These are phyloP conservation scores for Vitis vinifera DNA, from an alignment of 164 flowering plant genomes.

Conservation along the genomic window ASM3070453v1 NC_081816.1:7260001-7260500, in stretches of 20 bases:
- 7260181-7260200: slow-evolving; percentile 67
- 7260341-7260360: slow-evolving; percentile 29
- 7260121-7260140: background rate
- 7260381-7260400: slow-evolving; percentile 39
- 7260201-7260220: slow-evolving; percentile 83
- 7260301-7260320: background rate
- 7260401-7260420: slow-evolving; percentile 87
- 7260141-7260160: background rate
- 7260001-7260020: background rate
- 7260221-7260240: slow-evolving; percentile 68
- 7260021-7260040: background rate
- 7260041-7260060: background rate
- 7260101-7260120: background rate
- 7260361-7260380: slow-evolving; percentile 31
- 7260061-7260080: background rate
- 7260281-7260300: background rate
- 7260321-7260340: slow-evolving; percentile 32
- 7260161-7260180: slow-evolving; percentile 52
- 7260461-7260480: too few relatives aligned
- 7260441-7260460: slow-evolving; percentile 81
- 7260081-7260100: background rate
- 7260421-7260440: slow-evolving; percentile 82
- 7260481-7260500: too few relatives aligned
- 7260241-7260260: too few relatives aligned
- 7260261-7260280: background rate